Percentiles rank a stretch among this genome's conserved stretches.
Conservation (phyloP, 768 basidiomycete genomes). For the Rhizopogon salebrosus region DNA sequence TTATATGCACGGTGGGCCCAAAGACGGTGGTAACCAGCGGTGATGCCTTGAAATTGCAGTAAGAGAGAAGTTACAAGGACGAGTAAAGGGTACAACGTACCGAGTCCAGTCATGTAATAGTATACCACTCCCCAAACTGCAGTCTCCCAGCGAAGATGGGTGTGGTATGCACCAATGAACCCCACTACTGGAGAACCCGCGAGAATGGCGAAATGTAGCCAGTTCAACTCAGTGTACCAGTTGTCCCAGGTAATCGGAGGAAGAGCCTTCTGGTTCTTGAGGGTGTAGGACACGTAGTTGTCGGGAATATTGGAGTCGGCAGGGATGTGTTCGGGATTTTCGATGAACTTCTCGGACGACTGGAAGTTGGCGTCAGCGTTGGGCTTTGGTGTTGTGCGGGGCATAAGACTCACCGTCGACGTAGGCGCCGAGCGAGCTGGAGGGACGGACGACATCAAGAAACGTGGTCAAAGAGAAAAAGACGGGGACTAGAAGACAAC, state of each 20-base stretch:
- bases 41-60: conserved; percentile 51
- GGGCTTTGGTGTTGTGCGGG: conserved; percentile 3
- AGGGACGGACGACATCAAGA: conserved; percentile 21
- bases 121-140: conserved; percentile 60
- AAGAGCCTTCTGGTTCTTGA: conserved; percentile 60
- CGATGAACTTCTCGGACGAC: conserved; percentile 12
- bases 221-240: conserved; percentile 60
- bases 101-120: conserved; percentile 80
- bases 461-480: conserved; percentile 21
- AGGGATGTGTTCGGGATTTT: conserved; percentile 29
- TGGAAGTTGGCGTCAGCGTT: background rate
- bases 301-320: conserved; percentile 64
- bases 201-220: conserved; percentile 70
- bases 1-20: conserved; percentile 98
- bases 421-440: conserved; percentile 13
- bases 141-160: conserved; percentile 69
- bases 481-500: conserved; percentile 1
- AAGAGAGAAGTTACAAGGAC: conserved; percentile 33
- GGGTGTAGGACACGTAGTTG: conserved; percentile 76
- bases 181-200: conserved; percentile 70
- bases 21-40: conserved; percentile 92
- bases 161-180: conserved; percentile 64
- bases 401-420: conserved; percentile 9
- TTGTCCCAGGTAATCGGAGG: conserved; percentile 66
- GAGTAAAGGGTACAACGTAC: conserved; percentile 41